Conservation (phyloP, 2,329 filamentous ascomycete genomes). For the Fusarium nisikadoi region DNA sequence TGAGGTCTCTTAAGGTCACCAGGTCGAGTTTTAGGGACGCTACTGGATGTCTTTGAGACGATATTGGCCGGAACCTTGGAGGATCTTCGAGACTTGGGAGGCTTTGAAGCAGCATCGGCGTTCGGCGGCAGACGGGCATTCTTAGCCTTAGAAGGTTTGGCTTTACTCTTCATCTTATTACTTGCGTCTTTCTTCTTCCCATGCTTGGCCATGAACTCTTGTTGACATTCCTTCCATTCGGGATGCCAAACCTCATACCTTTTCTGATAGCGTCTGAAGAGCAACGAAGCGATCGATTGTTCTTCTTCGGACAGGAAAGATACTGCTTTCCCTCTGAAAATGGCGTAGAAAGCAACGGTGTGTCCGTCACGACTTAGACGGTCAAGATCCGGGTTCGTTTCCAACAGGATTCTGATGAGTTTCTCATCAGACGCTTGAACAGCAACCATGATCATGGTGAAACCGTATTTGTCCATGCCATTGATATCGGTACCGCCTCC, state of each 20-base stretch:
- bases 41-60: neutral
- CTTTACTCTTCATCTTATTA: neutral
- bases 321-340: neutral
- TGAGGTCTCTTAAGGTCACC: neutral
- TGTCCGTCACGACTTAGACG: neutral
- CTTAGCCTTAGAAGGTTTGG: neutral
- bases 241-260: neutral
- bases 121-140: neutral
- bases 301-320: neutral
- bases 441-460: neutral
- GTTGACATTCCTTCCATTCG: neutral
- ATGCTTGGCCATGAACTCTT: neutral
- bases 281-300: neutral
- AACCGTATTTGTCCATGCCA: neutral
- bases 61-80: neutral
- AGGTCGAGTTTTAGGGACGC: too few species aligned
- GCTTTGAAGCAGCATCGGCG: neutral
- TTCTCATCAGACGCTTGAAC: neutral
- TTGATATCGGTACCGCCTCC: neutral
- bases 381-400: neutral
- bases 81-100: neutral
- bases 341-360: neutral
- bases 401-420: neutral
- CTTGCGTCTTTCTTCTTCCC: neutral
- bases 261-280: neutral